Conservation (phyloP, 108 stramenopile species). For the Mediolabrus comicus region DNA sequence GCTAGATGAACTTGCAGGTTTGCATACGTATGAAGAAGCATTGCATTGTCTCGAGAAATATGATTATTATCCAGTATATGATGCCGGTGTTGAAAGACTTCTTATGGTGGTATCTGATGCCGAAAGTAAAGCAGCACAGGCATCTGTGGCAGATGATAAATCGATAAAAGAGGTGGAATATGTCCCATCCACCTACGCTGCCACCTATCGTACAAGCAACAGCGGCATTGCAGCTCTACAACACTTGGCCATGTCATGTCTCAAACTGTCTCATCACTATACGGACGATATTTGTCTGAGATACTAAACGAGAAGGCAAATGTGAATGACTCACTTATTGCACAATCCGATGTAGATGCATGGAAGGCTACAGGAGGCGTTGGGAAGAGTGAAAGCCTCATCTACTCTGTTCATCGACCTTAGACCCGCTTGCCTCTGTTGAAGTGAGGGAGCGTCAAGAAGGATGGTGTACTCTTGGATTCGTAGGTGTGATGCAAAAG, state of each 20-base stretch:
- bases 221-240: neutral
- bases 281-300: neutral
- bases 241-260: neutral
- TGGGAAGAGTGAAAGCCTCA: neutral
- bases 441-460: conserved; percentile 6
- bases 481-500: neutral
- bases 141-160: neutral
- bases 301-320: neutral
- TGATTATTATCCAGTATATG: conserved; percentile 17
- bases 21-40: neutral
- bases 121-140: neutral
- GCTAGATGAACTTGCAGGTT: conserved; percentile 1
- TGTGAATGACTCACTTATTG: neutral
- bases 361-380: neutral
- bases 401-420: neutral
- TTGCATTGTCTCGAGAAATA: neutral
- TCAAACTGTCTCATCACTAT: neutral
- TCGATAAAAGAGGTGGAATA: neutral
- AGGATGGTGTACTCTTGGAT: conserved; percentile 14
- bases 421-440: neutral
- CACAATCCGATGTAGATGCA: neutral
- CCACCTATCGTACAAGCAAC: conserved; percentile 1
- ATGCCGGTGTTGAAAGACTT: conserved; percentile 21
- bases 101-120: neutral
- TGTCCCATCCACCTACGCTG: conserved; percentile 1